Evolutionary conservation across 202 grass and related monocot species (phyloP).

Genomic region (Zizania palustris): DNA sequence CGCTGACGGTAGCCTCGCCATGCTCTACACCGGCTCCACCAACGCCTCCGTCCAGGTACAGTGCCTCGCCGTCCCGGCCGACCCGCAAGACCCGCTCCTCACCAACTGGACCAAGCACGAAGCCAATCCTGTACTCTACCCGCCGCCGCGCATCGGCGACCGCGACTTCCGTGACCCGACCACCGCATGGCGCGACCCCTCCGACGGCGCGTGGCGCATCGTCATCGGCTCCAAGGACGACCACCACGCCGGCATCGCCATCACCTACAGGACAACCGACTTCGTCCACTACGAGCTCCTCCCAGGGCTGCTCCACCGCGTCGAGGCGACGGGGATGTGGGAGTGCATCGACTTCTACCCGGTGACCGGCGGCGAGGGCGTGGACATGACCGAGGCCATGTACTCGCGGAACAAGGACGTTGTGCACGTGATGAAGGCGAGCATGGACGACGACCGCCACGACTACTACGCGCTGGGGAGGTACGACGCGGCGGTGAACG

Average conservation of each 20-base stretch:
- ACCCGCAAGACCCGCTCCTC: constrained; percentile 49
- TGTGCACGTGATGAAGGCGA: constrained; percentile 62
- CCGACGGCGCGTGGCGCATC: constrained; percentile 46
- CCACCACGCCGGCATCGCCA: constrained; percentile 39
- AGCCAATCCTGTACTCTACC: constrained; percentile 50
- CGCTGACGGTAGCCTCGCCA: constrained; percentile 50
- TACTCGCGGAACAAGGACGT: not conserved
- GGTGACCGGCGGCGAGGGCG: constrained; percentile 4
- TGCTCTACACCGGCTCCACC: constrained; percentile 83
- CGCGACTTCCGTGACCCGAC: constrained; percentile 64
- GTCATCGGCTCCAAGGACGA: constrained; percentile 57
- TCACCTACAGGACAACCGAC: constrained; percentile 51
- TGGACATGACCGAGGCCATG: too few species aligned
- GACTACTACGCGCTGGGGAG: constrained; percentile 59
- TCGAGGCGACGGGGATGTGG: constrained; percentile 61
- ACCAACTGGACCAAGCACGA: constrained; percentile 53
- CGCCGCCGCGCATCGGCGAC: constrained; percentile 25
- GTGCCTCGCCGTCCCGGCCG: constrained; percentile 48
- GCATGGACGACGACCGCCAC: constrained; percentile 57
- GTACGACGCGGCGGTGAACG: constrained; percentile 39
- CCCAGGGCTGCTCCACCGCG: constrained; percentile 45
- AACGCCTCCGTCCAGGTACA: constrained; percentile 62
- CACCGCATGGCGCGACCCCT: constrained; percentile 52
- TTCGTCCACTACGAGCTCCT: constrained; percentile 47
- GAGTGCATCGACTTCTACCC: constrained; percentile 70